These are phyloP conservation scores for Amaranthus hypochondriacus DNA, from an alignment of 148 eudicot genomes.

Conservation along the genomic window DNA sequence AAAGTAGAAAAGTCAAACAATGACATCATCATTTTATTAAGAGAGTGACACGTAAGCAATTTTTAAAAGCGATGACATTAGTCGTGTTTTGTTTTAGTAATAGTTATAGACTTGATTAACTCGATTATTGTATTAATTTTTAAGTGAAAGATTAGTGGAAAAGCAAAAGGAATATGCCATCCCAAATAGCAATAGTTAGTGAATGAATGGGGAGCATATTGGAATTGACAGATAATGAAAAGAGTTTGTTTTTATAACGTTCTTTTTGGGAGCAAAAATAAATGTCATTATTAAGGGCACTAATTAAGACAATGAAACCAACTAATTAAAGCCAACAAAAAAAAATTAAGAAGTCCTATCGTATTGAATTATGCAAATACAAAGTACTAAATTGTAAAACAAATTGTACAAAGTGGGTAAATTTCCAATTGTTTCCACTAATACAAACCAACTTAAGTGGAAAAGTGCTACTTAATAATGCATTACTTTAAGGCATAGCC, in stretches of 20 bases:
- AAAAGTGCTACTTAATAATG: constrained; percentile 1
- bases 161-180: constrained; percentile 10
- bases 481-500: not conserved
- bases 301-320: not conserved
- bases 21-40: too few relatives aligned
- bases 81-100: too few relatives aligned
- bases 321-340: not conserved
- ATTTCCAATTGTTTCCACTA: not conserved
- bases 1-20: too few relatives aligned
- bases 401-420: not conserved
- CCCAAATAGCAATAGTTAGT: constrained; percentile 1
- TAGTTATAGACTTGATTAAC: not conserved
- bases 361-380: not conserved
- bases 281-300: constrained; percentile 5
- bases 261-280: constrained; percentile 6
- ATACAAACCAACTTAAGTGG: constrained; percentile 8
- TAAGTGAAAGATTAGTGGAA: not conserved
- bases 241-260: not conserved
- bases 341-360: not conserved
- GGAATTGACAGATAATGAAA: not conserved
- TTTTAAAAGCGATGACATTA: too few relatives aligned
- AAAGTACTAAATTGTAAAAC: not conserved
- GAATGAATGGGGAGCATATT: not conserved
- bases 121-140: not conserved
- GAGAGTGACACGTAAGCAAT: too few relatives aligned